Percentiles rank a stretch among this genome's conserved stretches.
These are phyloP conservation scores for Monosporascus ibericus DNA, from an alignment of 2,329 filamentous ascomycete genomes.

Conservation along the genomic window DNA sequence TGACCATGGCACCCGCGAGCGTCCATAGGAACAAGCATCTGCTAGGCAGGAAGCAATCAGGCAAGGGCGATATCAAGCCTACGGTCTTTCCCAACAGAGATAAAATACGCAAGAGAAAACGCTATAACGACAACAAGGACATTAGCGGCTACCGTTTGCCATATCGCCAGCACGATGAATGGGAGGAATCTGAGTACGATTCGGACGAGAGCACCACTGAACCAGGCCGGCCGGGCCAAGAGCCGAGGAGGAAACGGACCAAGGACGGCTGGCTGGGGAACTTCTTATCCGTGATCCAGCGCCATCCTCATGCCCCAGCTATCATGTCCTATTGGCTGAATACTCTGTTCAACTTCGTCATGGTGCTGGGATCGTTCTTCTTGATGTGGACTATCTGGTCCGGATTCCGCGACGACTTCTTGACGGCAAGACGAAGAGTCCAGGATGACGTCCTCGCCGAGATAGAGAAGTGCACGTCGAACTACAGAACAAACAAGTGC, in stretches of 20 bases:
- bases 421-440: constrained; percentile 62
- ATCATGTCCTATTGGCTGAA: constrained; percentile 55
- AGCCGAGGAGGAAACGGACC: constrained; percentile 19
- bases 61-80: constrained; percentile 58
- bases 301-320: constrained; percentile 53
- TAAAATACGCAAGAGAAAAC: constrained; percentile 48
- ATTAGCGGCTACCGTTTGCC: constrained; percentile 41
- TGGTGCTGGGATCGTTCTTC: constrained; percentile 39
- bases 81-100: constrained; percentile 32
- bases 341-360: constrained; percentile 56
- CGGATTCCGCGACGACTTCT: constrained; percentile 67
- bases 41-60: constrained; percentile 39
- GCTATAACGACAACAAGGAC: constrained; percentile 45
- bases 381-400: constrained; percentile 46
- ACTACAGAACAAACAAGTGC: constrained; percentile 75
- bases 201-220: constrained; percentile 38
- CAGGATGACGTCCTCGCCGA: constrained; percentile 64
- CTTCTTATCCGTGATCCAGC: constrained; percentile 46
- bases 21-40: constrained; percentile 36
- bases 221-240: constrained; percentile 11
- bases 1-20: constrained; percentile 44
- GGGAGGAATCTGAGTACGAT: constrained; percentile 42
- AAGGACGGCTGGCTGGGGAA: constrained; percentile 34
- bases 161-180: constrained; percentile 35
- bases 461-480: constrained; percentile 65